These are phyloP conservation scores for Aspergillus luchuensis DNA, from an alignment of 2,329 filamentous ascomycete species.

Conservation along the genomic window DNA sequence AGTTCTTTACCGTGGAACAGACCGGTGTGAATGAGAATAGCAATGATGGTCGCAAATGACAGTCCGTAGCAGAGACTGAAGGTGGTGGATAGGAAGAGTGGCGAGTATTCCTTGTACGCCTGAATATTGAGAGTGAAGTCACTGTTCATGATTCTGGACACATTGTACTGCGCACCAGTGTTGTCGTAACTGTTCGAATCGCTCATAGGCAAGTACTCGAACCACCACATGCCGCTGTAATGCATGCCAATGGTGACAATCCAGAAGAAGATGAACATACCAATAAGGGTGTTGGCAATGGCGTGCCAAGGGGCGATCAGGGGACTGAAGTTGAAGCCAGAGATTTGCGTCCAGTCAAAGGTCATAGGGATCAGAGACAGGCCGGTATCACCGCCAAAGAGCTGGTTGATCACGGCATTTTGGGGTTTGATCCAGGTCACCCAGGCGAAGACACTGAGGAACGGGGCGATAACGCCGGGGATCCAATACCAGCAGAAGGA, in stretches of 20 bases:
- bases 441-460: conserved; percentile 70
- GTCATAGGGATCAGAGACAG: conserved; percentile 70
- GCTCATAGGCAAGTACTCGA: conserved; percentile 67
- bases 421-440: conserved; percentile 72
- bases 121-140: conserved; percentile 64
- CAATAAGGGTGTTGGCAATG: conserved; percentile 71
- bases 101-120: conserved; percentile 68
- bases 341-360: conserved; percentile 75
- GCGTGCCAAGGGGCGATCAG: conserved; percentile 73
- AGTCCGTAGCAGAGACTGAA: conserved; percentile 71
- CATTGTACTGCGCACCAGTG: conserved; percentile 65
- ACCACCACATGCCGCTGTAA: conserved; percentile 67
- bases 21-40: conserved; percentile 68
- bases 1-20: conserved; percentile 69
- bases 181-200: conserved; percentile 73
- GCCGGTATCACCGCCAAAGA: conserved; percentile 71
- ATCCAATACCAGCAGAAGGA: conserved; percentile 70
- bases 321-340: conserved; percentile 68
- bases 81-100: conserved; percentile 64
- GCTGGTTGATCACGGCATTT: conserved; percentile 68
- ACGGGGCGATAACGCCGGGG: conserved; percentile 69
- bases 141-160: conserved; percentile 61
- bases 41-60: conserved; percentile 70
- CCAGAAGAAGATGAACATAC: conserved; percentile 67
- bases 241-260: conserved; percentile 63